Base-by-base conservation (phyloP, 768 basidiomycete species). In the Russula virescens region DNA sequence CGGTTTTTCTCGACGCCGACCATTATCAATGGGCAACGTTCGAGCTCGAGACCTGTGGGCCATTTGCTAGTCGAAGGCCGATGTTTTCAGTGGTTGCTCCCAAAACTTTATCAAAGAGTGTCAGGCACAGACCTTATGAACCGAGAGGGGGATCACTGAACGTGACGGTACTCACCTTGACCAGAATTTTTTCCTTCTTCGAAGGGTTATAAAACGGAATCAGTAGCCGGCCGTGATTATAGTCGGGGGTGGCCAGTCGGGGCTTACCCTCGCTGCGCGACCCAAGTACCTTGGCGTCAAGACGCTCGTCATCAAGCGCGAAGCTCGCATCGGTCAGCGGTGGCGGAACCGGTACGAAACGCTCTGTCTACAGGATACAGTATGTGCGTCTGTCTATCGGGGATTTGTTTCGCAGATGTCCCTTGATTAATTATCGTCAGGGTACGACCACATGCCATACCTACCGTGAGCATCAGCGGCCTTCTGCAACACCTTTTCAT, bases 341-440 rank as follows among this genome's bases (percentile, higher is more conserved):
- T 88, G 86, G 87, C 75, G 86, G 60, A 75, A 79, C 40, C 76
- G 89, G 43, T 89, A 90, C 69, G 81, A 86, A 59, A 80, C 84
- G 11, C 72, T 89, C 46, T 86, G 83, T 54, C 72, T 89, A 31
- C 87, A 89, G 68, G 83, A 85, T 70, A 80, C 83, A 25, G 82
- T 86, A 60, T 87, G 86, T 85, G 68, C 76, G 84, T 78, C n/a
- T n/a, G 23, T 40, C 31, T 31, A 8, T 8, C 31, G 31, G 8
- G 31, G 21, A 6, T 3, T 34, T 53, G n/a, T 69, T 68, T 13
- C 61, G 40, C 62, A 38, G 49, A 51, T 46, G 66, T 46, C 21
- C 38, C 48, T 18, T 23, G 18, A 43, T 13, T 43, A 43, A 19
- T 43, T 19, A 2, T 2, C n/a, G n/a, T 25, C 8, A 82, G 81